A percentile compares a stretch with the other conserved stretches of the same genome.
Evolutionary conservation across 2,329 filamentous ascomycete species (phyloP).

Genomic region (Pleurostoma richardsiae): DNA sequence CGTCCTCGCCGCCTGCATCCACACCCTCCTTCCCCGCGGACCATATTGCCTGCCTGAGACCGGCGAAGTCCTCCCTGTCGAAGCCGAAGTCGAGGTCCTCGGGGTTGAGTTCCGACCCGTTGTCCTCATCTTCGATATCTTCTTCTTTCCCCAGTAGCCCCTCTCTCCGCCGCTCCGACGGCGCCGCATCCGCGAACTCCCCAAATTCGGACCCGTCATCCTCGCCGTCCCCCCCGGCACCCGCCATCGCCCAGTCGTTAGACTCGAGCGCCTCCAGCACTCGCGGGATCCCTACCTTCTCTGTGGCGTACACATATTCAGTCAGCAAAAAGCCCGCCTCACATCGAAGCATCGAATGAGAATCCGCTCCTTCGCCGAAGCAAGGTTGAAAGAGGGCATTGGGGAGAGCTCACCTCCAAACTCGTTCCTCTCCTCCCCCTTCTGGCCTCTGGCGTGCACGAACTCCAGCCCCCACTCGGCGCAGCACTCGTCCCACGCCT

Average conservation of each 20-base stretch:
- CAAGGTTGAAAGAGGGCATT: neutral
- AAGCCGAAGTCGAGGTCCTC: constrained; percentile 47
- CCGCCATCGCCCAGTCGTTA: constrained; percentile 54
- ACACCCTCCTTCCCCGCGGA: constrained; percentile 15
- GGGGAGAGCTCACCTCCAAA: constrained; percentile 45
- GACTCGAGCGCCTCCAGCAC: constrained; percentile 57
- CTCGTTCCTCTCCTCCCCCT: constrained; percentile 43
- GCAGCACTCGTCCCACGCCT: constrained; percentile 59
- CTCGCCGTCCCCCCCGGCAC: constrained; percentile 17
- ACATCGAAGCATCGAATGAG: neutral
- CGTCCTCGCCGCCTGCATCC: constrained; percentile 11
- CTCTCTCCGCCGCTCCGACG: constrained; percentile 6
- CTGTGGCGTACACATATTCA: constrained; percentile 22
- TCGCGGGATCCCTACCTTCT: constrained; percentile 54
- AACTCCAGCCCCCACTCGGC: constrained; percentile 57
- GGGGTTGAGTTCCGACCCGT: constrained; percentile 30
- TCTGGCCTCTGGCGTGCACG: constrained; percentile 43
- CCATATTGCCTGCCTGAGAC: constrained; percentile 48
- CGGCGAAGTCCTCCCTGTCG: constrained; percentile 47
- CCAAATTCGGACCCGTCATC: constrained; percentile 28
- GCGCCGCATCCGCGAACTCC: constrained; percentile 20
- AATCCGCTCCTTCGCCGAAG: neutral
- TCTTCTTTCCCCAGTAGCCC: constrained; percentile 11
- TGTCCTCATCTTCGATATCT: constrained; percentile 18
- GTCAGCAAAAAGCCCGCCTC: neutral